Base-by-base conservation (phyloP, 2,329 filamentous ascomycete genomes). In the Ilyonectria destructans region DNA sequence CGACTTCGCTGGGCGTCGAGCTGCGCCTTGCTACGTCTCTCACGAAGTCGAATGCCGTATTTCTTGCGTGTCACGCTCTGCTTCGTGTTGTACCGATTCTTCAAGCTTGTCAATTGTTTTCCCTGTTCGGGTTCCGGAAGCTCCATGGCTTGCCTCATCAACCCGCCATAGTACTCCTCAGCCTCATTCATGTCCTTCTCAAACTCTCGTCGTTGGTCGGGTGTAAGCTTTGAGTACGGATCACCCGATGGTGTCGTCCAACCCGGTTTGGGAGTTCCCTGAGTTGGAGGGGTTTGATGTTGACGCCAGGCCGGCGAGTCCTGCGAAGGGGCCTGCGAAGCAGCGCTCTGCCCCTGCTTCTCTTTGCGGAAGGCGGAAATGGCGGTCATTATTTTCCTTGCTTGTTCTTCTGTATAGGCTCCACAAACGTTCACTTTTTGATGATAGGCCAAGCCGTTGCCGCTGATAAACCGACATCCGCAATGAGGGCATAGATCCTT, bases 41-140 rank as follows among this genome's bases (percentile, higher is more conserved):
- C 82, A 0, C 86, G 83, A 15, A 90, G 80, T 2, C 83, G 82
- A 35, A 90, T 86, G n/a, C 88, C 88, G 67, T 85, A 89, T 67
- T 85, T 88, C 74, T 88, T 89, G 13, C 88, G 84, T 3, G 88
- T 85, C n/a, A 82, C 82, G 60, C 86, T 88, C 74, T 88, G 87
- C 64, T 87, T 88, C 3, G 86, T 88, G 49, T 85, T 85, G 71
- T 86, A 88, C 3, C 83, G 83, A 69, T 89, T 89, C 46, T 84
- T 84, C 1, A 89, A 71, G 10, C 80, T 83, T 0, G 82, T 80
- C 0, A 88, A 58, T 52, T 69, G 66, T 70, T 80, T 57, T 74
- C 79, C 69, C 74, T 75, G 48, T 65, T 77, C 71, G 2, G 79
- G 76, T 43, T 85, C 80, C 0, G 74, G 62, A 10, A 86, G 78